A percentile compares a stretch with the other conserved stretches of the same genome.
Evolutionary conservation across 2,329 filamentous ascomycete genomes (phyloP).

Genomic region (Alternaria burnsii): DNA sequence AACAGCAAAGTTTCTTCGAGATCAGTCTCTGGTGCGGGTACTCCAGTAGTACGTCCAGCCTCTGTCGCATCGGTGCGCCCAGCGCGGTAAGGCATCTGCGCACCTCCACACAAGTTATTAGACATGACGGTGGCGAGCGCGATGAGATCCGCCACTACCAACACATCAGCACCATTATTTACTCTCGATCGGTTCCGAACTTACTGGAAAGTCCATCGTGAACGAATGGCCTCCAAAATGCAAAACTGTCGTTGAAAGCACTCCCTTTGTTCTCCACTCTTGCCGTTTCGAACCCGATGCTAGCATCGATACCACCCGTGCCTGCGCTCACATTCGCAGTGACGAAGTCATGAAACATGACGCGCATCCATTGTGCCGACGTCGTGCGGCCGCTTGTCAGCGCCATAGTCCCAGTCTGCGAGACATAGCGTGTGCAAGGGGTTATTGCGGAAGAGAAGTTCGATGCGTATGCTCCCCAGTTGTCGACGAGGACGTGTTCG

Average conservation of each 20-base stretch:
- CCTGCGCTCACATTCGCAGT: slow-evolving; percentile 34
- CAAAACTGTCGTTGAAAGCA: slow-evolving; percentile 42
- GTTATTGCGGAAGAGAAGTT: slow-evolving; percentile 29
- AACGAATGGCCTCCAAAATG: slow-evolving; percentile 33
- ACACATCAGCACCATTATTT: neutral
- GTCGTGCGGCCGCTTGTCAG: slow-evolving; percentile 18
- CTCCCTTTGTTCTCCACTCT: slow-evolving; percentile 35
- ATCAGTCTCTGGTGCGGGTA: slow-evolving; percentile 37
- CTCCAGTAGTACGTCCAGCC: slow-evolving; percentile 30
- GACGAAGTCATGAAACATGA: slow-evolving; percentile 44
- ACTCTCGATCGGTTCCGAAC: neutral
- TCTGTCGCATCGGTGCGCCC: slow-evolving; percentile 38
- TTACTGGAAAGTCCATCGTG: slow-evolving; percentile 6
- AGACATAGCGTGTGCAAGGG: slow-evolving; percentile 26
- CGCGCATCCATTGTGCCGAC: slow-evolving; percentile 39
- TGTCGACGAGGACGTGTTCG: slow-evolving; percentile 27
- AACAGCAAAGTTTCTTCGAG: slow-evolving; percentile 28
- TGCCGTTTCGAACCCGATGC: slow-evolving; percentile 40
- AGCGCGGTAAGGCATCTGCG: slow-evolving; percentile 29
- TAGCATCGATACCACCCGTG: slow-evolving; percentile 42
- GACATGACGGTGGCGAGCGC: slow-evolving; percentile 36
- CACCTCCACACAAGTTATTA: slow-evolving; percentile 37
- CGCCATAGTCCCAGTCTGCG: slow-evolving; percentile 13
- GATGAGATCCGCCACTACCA: slow-evolving; percentile 37
- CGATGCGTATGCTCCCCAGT: slow-evolving; percentile 26